Evolutionary conservation across 352 stramenopile genomes (phyloP), one percentile per base, ranked within the genome.

Genomic region (Pythium guiyangense): DNA sequence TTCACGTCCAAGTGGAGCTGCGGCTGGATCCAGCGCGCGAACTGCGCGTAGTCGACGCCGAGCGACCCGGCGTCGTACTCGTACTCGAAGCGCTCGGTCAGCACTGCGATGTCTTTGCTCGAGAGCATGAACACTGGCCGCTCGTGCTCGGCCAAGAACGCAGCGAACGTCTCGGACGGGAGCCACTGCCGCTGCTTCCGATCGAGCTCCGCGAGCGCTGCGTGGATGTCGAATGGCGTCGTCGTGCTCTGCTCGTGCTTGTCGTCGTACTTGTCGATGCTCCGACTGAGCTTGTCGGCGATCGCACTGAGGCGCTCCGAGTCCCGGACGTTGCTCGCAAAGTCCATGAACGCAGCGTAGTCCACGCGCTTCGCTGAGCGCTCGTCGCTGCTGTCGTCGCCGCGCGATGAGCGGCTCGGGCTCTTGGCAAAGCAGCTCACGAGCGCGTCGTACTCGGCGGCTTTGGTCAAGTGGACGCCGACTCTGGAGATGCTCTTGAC

Each of bases 41-140:
- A 86, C 60, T 88, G 74, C 20, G 77, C 53, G 47, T 92, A 92
- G 47, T 92, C 81, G 37, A 88, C 71, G 2, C 74, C 79, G 20
- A 84, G 64, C 34, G 67, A 63, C 29, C 65, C 56, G 10, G 80
- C 83, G 14, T 73, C 73, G 55, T 82, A 88, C 34, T 88, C 78
- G 59, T 86, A 91, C 47, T 86, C 76, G 39, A 91, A 91, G 0
- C 78, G 64, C 52, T 88, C 70, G 1, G 78, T 59, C 2, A 91
- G 53, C 3, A 45, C 37, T 6, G 54, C 52, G 4, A 85, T 49
- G 11, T 89, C 70, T 22, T 69, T 54, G 0, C 40, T 42, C 4
- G 56, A 66, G 20, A 91, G 56, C 8, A 54, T 60, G 26, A 91
- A 86, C n/a, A 57, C 46, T n/a, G 67, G 70, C 0, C 57, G 61